Evolutionary conservation across 768 basidiomycete genomes (phyloP), one percentile per base, ranked within the genome.

Genomic region (Trametes cinnabarina): DNA sequence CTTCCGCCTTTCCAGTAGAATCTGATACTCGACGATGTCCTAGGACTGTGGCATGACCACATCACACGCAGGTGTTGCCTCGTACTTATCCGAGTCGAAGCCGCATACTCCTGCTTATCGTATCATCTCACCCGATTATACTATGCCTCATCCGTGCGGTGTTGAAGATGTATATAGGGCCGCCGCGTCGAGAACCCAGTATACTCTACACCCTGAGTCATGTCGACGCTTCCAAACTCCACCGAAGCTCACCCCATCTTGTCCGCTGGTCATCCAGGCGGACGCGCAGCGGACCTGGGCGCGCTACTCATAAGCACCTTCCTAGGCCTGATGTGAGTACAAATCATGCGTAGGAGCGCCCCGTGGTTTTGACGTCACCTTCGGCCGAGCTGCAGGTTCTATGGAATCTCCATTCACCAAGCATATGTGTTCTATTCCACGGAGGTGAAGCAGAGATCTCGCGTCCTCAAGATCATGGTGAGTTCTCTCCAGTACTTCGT

Each of bases 231-330:
- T 0, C 4, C 37, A 4, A 39, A 39, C 37, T 39, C 37, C 5
- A 39, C 35, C 34, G 14, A 50, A 9, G 34, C 14, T 15, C 22
- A 25, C 32, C n/a, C 17, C 1, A 15, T 39, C 14, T 39, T 39
- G 10, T 14, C 37, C n/a, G 9, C 34, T 15, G 39, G n/a, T 9
- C 17, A 19, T 30, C 14, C 28, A 14, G 46, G n/a, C 12, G 20
- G 34, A 17, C 22, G n/a, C 22, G 26, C 5, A 7, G 25, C 7
- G 11, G 35, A 35, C 34, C 15, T 60, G 3, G 58, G 48, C 2
- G 47, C 58, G 2, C 35, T 60, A 12, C 53, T 60, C 43, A 39
- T 60, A 4, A 52, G 58, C n/a, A 55, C 58, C 12, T 60, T 37
- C 19, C 14, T 60, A 26, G 53, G 58, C n/a, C 47, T 60, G 7